These are phyloP conservation scores for Paramecium biaurelia DNA, from an alignment of 73 alveolate species.

Conservation along the genomic window DNA sequence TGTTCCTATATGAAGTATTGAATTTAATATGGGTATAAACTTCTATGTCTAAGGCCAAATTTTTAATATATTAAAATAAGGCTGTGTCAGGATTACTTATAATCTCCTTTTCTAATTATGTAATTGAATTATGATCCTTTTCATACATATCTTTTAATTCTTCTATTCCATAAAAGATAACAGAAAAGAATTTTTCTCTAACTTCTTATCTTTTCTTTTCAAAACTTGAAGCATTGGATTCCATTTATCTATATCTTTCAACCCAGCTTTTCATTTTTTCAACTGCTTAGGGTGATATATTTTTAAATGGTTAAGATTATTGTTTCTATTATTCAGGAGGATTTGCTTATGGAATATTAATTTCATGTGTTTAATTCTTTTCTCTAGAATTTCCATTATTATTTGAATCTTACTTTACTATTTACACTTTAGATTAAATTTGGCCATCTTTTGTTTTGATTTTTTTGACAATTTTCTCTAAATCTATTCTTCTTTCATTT, in stretches of 20 bases:
- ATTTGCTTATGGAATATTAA: background rate
- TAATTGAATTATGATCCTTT: background rate
- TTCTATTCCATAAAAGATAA: conserved; percentile 4
- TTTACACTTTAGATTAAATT: background rate
- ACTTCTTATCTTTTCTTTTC: conserved; percentile 47
- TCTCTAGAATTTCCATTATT: background rate
- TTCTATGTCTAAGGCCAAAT: conserved; percentile 35
- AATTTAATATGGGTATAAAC: conserved; percentile 10
- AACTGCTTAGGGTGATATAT: background rate
- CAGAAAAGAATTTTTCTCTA: conserved; percentile 25
- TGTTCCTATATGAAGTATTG: background rate
- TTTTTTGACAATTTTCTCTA: background rate
- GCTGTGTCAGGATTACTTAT: background rate
- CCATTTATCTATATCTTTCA: conserved; percentile 23
- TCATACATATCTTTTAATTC: background rate
- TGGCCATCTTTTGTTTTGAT: background rate
- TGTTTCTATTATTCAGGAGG: background rate
- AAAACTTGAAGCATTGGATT: background rate
- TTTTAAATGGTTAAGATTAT: background rate
- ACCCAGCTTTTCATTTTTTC: background rate
- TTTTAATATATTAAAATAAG: background rate
- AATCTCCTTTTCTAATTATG: background rate
- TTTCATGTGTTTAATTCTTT: background rate
- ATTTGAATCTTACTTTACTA: background rate
- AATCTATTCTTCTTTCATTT: background rate